Base-by-base conservation (phyloP, 2,329 filamentous ascomycete species). In the Trichoderma cornu-damae region DNA sequence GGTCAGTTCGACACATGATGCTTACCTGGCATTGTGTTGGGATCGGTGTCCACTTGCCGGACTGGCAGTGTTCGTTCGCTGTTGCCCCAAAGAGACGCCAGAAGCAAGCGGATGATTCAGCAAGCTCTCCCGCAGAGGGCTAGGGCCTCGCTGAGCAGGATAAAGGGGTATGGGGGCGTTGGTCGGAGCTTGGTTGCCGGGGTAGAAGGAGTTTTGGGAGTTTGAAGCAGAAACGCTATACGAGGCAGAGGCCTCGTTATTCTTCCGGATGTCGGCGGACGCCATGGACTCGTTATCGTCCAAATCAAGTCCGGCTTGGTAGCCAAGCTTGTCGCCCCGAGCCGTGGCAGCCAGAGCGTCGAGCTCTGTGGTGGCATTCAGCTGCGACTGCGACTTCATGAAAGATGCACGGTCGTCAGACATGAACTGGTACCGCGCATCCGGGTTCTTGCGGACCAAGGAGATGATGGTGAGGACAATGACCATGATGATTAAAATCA, bases 401-500 rank as follows among this genome's bases (percentile, higher is more conserved):
- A 97, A 96, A 8, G 92, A 96, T 51, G 90, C 90, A 66, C 93
- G 87, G 72, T 97, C 93, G 67, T 97, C 93, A 55, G 88, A 88
- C 92, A 97, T 96, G 66, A 90, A 91, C 73, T 96, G 90, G 74
- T 97, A 97, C 61, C 92, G 87, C 40, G 88, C 90, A 70, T 97
- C 93, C 20, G 93, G 93, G 75, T 96, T 95, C 81, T 95, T 95
- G 61, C 90, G 89, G 70, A 90, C 84, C 68, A 96, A 85, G 46
- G 90, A 88, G 63, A 93, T 66, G 4, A 69, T 67, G 18, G 75
- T 76, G n/a, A 90, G 73, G 79, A 77, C 69, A 59, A 80, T 75
- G 50, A 96, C 84, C 75, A 96, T 85, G 66, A 96, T 78, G 61
- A 96, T 79, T 30, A 96, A 81, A 43, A 96, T 85, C 52, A 93